Conservation (phyloP, 495 filamentous ascomycete species). For the Podospora tetraspora region DNA sequence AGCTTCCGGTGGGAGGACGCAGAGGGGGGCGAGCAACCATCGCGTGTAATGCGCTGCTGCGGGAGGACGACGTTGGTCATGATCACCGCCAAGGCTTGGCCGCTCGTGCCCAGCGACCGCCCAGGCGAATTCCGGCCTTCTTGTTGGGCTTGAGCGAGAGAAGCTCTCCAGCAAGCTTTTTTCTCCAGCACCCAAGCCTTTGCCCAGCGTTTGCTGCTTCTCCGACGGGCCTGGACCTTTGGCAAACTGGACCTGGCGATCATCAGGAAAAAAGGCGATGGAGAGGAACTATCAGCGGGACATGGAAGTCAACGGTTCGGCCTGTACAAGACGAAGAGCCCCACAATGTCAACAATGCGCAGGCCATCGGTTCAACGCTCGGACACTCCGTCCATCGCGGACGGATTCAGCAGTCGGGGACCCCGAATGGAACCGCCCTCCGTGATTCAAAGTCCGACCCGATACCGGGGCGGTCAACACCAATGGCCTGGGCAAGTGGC, state of each 20-base stretch:
- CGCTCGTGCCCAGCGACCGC: neutral
- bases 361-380: neutral
- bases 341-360: too few species aligned
- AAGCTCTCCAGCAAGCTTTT: conserved; percentile 9
- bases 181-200: conserved; percentile 4
- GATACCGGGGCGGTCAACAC: neutral
- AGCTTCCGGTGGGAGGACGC: neutral
- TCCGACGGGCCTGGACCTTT: neutral
- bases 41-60: neutral
- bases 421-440: neutral
- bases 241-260: neutral
- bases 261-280: neutral
- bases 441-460: neutral
- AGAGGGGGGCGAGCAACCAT: neutral
- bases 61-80: neutral
- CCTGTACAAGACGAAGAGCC: too few species aligned
- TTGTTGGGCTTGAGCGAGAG: conserved; percentile 1
- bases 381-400: neutral
- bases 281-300: too few species aligned
- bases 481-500: too few species aligned
- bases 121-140: conserved; percentile 1
- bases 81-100: conserved; percentile 6
- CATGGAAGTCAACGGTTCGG: too few species aligned
- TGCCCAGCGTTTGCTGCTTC: neutral
- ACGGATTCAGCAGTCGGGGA: neutral